phyloP scores from a whole-genome alignment of 192 early-diverging fungal species.

The Coemansia sp. region DNA sequence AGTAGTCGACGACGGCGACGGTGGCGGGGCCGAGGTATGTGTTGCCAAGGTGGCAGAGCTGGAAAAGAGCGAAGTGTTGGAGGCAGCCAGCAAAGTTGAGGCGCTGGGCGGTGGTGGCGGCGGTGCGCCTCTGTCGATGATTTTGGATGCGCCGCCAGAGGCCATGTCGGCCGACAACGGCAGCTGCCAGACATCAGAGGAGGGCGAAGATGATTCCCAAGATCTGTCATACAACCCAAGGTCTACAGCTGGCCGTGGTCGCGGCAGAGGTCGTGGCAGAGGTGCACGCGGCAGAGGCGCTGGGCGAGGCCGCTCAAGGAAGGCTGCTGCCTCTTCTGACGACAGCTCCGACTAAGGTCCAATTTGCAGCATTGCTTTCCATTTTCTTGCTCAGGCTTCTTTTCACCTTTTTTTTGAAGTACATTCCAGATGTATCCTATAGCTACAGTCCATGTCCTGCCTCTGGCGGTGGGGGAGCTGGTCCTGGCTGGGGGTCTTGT shows the following conservation, averaged over 20 bases:
- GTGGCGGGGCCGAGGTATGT: constrained; percentile 41
- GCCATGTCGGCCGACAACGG: constrained; percentile 16
- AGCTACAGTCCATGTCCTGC: neutral
- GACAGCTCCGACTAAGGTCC: neutral
- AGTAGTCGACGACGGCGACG: constrained; percentile 69
- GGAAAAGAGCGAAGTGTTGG: neutral
- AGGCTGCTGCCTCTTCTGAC: neutral
- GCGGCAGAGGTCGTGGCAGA: constrained; percentile 34
- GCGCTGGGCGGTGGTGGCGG: constrained; percentile 48
- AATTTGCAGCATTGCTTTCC: neutral
- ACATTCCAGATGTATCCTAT: neutral
- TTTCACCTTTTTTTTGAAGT: neutral
- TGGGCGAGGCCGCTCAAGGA: constrained; percentile 25
- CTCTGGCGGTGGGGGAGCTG: neutral
- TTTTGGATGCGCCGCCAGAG: constrained; percentile 32
- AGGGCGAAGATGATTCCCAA: constrained; percentile 23
- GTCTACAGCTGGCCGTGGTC: constrained; percentile 23
- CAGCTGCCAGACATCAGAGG: constrained; percentile 16
- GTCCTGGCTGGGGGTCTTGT: neutral
- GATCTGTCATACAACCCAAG: constrained; percentile 23
- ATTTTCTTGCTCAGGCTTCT: neutral
- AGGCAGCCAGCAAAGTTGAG: constrained; percentile 1
- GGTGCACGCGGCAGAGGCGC: constrained; percentile 40
- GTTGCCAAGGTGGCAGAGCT: constrained; percentile 45
- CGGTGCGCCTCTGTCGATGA: constrained; percentile 49